Percentiles rank a stretch among this genome's conserved stretches.
phyloP scores from a whole-genome alignment of 129 eudicot genomes.

The Tagetes patula region DNA sequence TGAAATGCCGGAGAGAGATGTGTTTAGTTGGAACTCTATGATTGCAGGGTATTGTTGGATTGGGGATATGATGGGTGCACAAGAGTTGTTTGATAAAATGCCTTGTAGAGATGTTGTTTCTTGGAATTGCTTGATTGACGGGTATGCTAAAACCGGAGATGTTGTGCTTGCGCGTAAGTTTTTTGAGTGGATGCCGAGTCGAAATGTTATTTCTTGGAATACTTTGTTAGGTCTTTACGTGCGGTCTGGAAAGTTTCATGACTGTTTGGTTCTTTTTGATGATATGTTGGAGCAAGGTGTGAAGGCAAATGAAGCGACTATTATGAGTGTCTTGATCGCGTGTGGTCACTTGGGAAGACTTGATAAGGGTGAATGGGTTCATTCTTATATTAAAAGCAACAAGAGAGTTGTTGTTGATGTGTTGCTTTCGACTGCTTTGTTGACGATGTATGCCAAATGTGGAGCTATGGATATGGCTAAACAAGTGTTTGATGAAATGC shows the following conservation, averaged over 20 bases:
- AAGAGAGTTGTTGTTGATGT: constrained; percentile 41
- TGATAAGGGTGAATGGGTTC: constrained; percentile 53
- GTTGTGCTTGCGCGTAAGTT: constrained; percentile 35
- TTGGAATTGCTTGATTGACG: constrained; percentile 65
- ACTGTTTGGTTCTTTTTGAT: constrained; percentile 56
- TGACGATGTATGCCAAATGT: constrained; percentile 75
- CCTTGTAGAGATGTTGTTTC: constrained; percentile 55
- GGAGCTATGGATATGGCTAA: constrained; percentile 62
- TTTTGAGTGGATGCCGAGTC: constrained; percentile 46
- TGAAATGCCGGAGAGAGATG: constrained; percentile 56
- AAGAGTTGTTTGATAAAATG: constrained; percentile 53
- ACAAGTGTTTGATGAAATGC: constrained; percentile 59
- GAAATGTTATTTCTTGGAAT: constrained; percentile 56
- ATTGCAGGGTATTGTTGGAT: constrained; percentile 47
- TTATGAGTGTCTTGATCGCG: constrained; percentile 59
- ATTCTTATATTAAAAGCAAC: constrained; percentile 43
- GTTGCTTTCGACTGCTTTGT: constrained; percentile 59
- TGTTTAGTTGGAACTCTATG: constrained; percentile 60
- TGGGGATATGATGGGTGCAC: constrained; percentile 50
- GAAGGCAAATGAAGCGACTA: constrained; percentile 53
- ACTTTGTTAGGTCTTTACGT: constrained; percentile 53
- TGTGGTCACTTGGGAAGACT: constrained; percentile 61
- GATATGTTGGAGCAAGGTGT: constrained; percentile 45
- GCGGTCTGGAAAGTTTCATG: constrained; percentile 36
- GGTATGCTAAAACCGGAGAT: constrained; percentile 50